phyloP scores from a whole-genome alignment of 371 early-diverging fungal genomes.

The Dichotomocladium elegans region DNA sequence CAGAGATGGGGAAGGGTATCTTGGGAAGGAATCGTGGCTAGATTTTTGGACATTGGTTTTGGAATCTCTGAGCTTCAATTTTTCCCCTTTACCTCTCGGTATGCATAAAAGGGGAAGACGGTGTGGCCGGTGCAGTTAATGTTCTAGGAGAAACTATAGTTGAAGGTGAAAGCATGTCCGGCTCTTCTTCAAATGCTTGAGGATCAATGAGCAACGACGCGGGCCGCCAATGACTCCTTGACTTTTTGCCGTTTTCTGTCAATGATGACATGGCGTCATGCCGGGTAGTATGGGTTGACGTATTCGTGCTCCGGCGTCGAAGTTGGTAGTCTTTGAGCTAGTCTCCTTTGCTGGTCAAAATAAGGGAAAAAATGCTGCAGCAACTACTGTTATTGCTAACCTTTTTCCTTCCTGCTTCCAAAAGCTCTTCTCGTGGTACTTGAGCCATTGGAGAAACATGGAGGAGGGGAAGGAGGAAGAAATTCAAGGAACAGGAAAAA shows the following conservation, averaged over 20 bases:
- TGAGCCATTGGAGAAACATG: constrained; percentile 4
- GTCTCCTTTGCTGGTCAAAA: not conserved
- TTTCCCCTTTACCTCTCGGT: constrained; percentile 2
- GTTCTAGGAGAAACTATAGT: constrained; percentile 7
- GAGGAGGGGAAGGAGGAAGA: not conserved
- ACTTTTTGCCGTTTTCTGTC: not conserved
- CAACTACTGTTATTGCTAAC: not conserved
- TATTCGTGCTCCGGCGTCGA: constrained; percentile 8
- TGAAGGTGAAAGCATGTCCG: not conserved
- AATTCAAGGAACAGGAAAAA: no score
- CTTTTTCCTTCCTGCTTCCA: constrained; percentile 7
- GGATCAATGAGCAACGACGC: not conserved
- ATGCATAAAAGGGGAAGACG: constrained; percentile 6
- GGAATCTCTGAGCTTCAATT: not conserved
- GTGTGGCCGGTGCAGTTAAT: no score
- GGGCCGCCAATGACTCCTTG: not conserved
- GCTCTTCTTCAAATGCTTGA: not conserved
- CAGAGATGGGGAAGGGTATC: constrained; percentile 3
- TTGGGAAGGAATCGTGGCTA: not conserved
- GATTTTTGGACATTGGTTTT: not conserved
- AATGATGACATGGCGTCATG: no score
- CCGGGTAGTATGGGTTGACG: not conserved
- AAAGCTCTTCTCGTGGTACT: constrained; percentile 9
- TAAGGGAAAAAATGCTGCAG: not conserved
- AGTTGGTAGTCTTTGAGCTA: constrained; percentile 14